phyloP scores from a whole-genome alignment of 1,284 basidiomycete species.

The Wallemia ichthyophaga region DNA sequence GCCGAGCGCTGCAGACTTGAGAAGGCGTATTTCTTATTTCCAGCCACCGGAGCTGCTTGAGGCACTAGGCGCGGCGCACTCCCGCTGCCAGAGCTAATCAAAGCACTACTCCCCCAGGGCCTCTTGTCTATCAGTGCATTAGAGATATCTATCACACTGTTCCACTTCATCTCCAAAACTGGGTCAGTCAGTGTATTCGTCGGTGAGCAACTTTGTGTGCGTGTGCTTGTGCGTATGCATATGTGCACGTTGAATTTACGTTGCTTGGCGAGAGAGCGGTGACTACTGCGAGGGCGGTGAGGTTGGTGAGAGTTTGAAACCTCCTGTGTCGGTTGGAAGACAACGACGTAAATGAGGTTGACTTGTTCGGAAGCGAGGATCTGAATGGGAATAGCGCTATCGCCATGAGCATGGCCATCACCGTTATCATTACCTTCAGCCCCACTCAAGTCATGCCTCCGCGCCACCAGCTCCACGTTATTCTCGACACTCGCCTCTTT shows the following conservation, averaged over 20 bases:
- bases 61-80: too few relatives aligned
- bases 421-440: too few relatives aligned
- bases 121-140: neutral
- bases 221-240: too few relatives aligned
- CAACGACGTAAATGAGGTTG: neutral
- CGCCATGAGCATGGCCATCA: too few relatives aligned
- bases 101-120: too few relatives aligned
- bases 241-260: neutral
- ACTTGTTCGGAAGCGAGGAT: neutral
- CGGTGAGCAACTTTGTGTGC: neutral
- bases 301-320: too few relatives aligned
- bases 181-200: neutral
- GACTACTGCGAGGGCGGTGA: too few relatives aligned
- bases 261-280: too few relatives aligned
- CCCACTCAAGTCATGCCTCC: neutral
- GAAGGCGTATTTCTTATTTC: neutral
- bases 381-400: neutral
- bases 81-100: too few relatives aligned
- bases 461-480: neutral
- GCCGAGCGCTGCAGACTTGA: neutral
- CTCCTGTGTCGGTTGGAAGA: neutral
- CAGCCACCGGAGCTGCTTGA: neutral
- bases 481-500: neutral
- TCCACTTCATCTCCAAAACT: neutral
- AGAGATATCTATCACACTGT: neutral